phyloP scores from a whole-genome alignment of 2,329 filamentous ascomycete species.

The Xylaria sp. region DNA sequence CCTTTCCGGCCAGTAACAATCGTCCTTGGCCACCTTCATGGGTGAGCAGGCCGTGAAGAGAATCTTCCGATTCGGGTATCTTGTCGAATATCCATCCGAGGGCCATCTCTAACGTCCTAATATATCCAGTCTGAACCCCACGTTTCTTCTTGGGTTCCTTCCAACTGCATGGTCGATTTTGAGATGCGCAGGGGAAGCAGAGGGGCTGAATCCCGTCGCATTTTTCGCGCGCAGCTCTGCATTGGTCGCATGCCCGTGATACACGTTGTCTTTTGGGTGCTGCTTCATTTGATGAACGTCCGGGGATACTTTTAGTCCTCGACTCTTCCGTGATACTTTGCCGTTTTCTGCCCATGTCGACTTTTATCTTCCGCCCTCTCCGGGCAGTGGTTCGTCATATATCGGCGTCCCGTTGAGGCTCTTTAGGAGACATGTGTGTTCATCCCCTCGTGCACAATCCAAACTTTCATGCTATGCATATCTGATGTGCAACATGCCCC shows the following conservation, averaged over 20 bases:
- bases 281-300: slow-evolving; percentile 31
- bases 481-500: slow-evolving; percentile 2
- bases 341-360: slow-evolving; percentile 31
- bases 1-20: slow-evolving; percentile 62
- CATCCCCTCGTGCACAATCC: slow-evolving; percentile 17
- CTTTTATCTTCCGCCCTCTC: neutral
- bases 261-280: slow-evolving; percentile 70
- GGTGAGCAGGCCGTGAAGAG: slow-evolving; percentile 65
- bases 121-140: slow-evolving; percentile 82
- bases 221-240: slow-evolving; percentile 73
- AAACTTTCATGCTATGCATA: slow-evolving; percentile 4
- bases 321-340: slow-evolving; percentile 28
- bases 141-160: slow-evolving; percentile 78
- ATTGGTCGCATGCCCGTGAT: slow-evolving; percentile 75
- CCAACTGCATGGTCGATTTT: slow-evolving; percentile 75
- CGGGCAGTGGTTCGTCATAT: slow-evolving; percentile 17
- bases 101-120: slow-evolving; percentile 76
- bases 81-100: slow-evolving; percentile 74
- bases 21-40: slow-evolving; percentile 55
- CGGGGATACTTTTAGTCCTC: slow-evolving; percentile 20
- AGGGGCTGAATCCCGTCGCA: slow-evolving; percentile 75
- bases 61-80: slow-evolving; percentile 67
- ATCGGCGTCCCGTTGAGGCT: slow-evolving; percentile 14
- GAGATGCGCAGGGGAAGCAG: slow-evolving; percentile 73
- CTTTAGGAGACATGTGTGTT: slow-evolving; percentile 6